phyloP scores from a whole-genome alignment of 2,329 filamentous ascomycete genomes.

The Trichophaea hybrida region DNA sequence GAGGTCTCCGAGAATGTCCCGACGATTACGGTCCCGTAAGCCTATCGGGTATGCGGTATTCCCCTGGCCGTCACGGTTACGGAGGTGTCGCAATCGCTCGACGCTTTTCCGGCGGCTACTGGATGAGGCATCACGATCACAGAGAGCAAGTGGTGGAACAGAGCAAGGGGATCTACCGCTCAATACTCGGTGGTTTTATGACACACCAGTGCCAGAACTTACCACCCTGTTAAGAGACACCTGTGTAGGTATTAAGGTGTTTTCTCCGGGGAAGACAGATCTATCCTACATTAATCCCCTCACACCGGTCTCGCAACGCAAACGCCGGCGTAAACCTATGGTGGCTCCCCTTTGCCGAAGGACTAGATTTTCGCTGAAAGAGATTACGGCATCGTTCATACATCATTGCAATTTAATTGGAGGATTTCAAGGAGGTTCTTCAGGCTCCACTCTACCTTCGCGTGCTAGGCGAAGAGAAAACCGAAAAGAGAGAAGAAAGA shows the following conservation, averaged over 20 bases:
- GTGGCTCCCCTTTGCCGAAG: background rate
- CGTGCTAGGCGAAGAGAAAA: background rate
- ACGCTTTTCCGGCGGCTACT: too few relatives aligned
- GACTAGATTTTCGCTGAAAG: slow-evolving; percentile 5
- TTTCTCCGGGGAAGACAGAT: slow-evolving; percentile 9
- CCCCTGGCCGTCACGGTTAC: too few relatives aligned
- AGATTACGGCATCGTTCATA: slow-evolving; percentile 13
- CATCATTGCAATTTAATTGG: background rate
- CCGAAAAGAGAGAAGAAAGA: background rate
- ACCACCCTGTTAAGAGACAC: too few relatives aligned
- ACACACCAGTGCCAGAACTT: too few relatives aligned
- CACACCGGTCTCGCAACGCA: background rate
- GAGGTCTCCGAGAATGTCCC: too few relatives aligned
- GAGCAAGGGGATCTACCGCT: too few relatives aligned
- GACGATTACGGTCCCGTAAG: too few relatives aligned
- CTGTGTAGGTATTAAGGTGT: background rate
- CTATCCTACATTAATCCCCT: slow-evolving; percentile 11
- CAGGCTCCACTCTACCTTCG: background rate
- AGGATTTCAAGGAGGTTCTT: background rate
- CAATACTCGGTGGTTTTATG: too few relatives aligned
- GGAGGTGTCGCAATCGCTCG: too few relatives aligned
- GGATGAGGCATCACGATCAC: too few relatives aligned
- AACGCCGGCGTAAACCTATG: background rate
- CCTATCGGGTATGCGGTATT: too few relatives aligned
- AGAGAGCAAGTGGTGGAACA: too few relatives aligned